These are phyloP conservation scores for Parietaria judaica DNA, from an alignment of 306 rosid species.

Conservation along the genomic window DNA sequence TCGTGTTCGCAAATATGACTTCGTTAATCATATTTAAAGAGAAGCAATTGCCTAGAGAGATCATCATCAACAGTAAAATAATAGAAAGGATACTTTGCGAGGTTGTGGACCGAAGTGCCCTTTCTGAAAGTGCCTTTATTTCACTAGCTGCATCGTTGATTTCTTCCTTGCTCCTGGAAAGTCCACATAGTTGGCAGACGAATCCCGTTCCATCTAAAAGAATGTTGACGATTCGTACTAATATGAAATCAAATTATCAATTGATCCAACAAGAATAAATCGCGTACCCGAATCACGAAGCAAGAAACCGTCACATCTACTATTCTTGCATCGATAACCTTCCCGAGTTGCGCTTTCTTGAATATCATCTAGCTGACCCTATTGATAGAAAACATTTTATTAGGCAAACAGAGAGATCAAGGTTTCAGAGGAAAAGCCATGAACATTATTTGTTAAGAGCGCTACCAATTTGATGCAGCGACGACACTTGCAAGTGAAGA, in stretches of 20 bases:
- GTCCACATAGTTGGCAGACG: slow-evolving; percentile 69
- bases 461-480: slow-evolving; percentile 70
- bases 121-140: slow-evolving; percentile 47
- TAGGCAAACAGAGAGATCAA: slow-evolving; percentile 14
- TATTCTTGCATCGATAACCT: slow-evolving; percentile 72
- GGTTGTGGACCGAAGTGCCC: slow-evolving; percentile 32
- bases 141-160: slow-evolving; percentile 47
- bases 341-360: slow-evolving; percentile 74
- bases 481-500: slow-evolving; percentile 67
- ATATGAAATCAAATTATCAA: no score
- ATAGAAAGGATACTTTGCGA: slow-evolving; percentile 55
- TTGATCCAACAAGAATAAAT: slow-evolving; percentile 3
- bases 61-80: not conserved
- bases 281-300: slow-evolving; percentile 60
- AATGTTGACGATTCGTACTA: no score
- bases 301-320: slow-evolving; percentile 68
- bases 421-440: not conserved
- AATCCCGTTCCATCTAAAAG: slow-evolving; percentile 52
- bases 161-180: slow-evolving; percentile 59
- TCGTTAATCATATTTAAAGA: not conserved
- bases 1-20: not conserved
- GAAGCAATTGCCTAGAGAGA: not conserved
- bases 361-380: slow-evolving; percentile 67
- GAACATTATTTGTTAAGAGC: not conserved
- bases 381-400: slow-evolving; percentile 32